Evolutionary conservation across 352 stramenopile genomes (phyloP).

Genomic region (Phytophthora pluvialis): DNA sequence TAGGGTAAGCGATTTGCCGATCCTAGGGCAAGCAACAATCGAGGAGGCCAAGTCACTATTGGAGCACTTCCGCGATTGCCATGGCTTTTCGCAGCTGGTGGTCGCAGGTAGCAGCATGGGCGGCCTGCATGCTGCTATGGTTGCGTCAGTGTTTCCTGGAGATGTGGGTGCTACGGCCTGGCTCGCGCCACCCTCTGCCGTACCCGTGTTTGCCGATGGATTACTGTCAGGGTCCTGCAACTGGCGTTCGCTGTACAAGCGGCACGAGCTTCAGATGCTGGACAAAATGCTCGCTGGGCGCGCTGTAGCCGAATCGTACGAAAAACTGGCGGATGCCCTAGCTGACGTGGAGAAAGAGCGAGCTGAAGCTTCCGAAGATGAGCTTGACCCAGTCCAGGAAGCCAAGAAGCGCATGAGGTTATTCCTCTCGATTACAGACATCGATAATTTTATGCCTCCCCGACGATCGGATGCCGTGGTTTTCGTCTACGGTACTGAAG

Average conservation of each 20-base stretch:
- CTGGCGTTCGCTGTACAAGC: conserved; percentile 73
- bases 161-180: conserved; percentile 72
- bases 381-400: conserved; percentile 62
- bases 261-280: conserved; percentile 67
- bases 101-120: conserved; percentile 82
- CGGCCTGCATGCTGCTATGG: conserved; percentile 79
- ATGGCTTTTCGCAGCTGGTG: conserved; percentile 65
- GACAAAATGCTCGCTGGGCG: conserved; percentile 71
- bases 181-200: conserved; percentile 74
- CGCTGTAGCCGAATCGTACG: conserved; percentile 34
- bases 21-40: conserved; percentile 82
- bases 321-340: conserved; percentile 13
- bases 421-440: conserved; percentile 85
- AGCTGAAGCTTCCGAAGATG: not conserved
- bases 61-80: conserved; percentile 58
- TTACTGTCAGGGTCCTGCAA: conserved; percentile 83
- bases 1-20: conserved; percentile 76
- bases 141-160: conserved; percentile 70
- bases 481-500: conserved; percentile 80
- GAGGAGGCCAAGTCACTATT: conserved; percentile 84
- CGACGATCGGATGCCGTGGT: conserved; percentile 70
- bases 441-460: conserved; percentile 80
- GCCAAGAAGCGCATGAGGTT: conserved; percentile 80
- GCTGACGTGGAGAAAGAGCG: not conserved
- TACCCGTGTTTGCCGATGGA: conserved; percentile 76